phyloP scores from a whole-genome alignment of 1,284 basidiomycete species.

The Trichosporon faecale region DNA sequence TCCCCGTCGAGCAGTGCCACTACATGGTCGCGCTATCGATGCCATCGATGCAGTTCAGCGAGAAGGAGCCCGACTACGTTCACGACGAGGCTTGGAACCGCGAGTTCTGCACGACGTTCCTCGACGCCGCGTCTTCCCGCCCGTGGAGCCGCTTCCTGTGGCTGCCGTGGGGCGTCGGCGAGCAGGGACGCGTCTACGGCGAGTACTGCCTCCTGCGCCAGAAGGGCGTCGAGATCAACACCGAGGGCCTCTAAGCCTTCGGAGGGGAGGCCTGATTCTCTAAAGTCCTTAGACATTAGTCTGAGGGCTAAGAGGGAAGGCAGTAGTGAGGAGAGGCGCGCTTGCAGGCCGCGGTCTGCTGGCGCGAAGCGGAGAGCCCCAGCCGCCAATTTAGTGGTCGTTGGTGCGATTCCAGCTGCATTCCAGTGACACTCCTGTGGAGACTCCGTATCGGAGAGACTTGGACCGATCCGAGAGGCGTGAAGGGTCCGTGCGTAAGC shows the following conservation, averaged over 20 bases:
- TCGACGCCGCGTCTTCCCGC: conserved; percentile 72
- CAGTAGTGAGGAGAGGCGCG: background rate
- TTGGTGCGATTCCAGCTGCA: background rate
- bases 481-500: background rate
- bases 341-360: background rate
- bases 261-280: background rate
- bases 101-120: conserved; percentile 70
- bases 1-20: conserved; percentile 68
- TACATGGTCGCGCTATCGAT: conserved; percentile 85
- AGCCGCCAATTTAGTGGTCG: background rate
- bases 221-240: conserved; percentile 15
- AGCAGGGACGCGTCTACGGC: conserved; percentile 53
- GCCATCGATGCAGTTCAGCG: conserved; percentile 62
- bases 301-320: background rate
- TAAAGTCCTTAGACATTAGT: too few relatives aligned
- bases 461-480: background rate
- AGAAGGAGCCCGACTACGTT: conserved; percentile 72
- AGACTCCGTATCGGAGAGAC: background rate
- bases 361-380: background rate
- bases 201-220: conserved; percentile 56
- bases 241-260: background rate
- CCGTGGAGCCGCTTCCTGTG: conserved; percentile 70
- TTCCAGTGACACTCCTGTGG: background rate
- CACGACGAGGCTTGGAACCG: conserved; percentile 62
- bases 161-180: conserved; percentile 61